Percentiles rank a stretch among this genome's conserved stretches.
Evolutionary conservation across 345 rosid genomes (phyloP).

Genomic region (Salix udensis): DNA sequence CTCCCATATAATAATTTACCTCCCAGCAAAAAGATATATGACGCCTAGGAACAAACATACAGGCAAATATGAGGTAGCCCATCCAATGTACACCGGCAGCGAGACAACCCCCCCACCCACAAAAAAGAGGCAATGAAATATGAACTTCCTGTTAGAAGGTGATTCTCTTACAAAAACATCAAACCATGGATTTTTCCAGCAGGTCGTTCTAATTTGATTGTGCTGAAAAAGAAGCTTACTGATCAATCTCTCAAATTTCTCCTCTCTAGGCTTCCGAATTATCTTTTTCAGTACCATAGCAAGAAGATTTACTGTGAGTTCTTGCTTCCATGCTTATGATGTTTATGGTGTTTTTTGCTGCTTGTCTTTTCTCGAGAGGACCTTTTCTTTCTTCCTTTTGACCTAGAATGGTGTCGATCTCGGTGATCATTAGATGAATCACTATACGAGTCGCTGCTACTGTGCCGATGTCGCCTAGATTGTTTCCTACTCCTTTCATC

Average conservation of each 20-base stretch:
- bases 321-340: conserved; percentile 37
- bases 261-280: conserved; percentile 36
- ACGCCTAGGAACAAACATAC: too few relatives aligned
- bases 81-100: too few relatives aligned
- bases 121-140: too few relatives aligned
- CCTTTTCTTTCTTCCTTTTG: conserved; percentile 48
- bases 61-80: too few relatives aligned
- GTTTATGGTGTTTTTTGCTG: conserved; percentile 60
- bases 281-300: conserved; percentile 31
- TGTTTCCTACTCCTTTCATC: conserved; percentile 54
- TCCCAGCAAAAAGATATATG: too few relatives aligned
- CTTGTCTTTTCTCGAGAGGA: conserved; percentile 59
- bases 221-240: too few relatives aligned
- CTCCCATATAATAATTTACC: too few relatives aligned
- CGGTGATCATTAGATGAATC: conserved; percentile 49
- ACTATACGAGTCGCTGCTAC: conserved; percentile 50
- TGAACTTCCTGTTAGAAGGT: too few relatives aligned
- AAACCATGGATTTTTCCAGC: too few relatives aligned
- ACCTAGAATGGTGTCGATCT: conserved; percentile 46
- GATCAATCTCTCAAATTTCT: conserved; percentile 39
- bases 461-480: conserved; percentile 35
- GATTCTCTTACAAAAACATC: too few relatives aligned
- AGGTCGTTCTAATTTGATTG: too few relatives aligned
- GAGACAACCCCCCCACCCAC: too few relatives aligned
- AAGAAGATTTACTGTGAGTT: conserved; percentile 47